phyloP scores from a whole-genome alignment of 192 early-diverging fungal genomes.

The Dispira parvispora region DNA sequence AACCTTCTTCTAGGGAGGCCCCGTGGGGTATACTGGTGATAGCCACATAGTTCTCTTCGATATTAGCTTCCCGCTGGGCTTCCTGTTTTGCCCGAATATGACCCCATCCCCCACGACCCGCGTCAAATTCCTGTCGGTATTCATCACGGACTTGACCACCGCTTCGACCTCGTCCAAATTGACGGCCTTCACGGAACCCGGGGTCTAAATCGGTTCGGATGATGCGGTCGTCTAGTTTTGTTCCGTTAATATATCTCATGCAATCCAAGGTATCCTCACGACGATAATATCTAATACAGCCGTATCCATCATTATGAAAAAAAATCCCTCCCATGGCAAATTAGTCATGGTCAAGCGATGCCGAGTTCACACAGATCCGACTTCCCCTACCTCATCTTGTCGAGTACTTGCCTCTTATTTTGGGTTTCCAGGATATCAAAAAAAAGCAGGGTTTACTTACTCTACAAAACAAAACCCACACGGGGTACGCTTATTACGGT shows the following conservation, averaged over 20 bases:
- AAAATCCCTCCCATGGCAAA: no score
- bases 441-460: conserved; percentile 27
- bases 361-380: no score
- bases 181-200: conserved; percentile 80
- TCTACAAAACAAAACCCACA: conserved; percentile 99
- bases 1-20: conserved; percentile 13
- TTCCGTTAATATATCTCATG: conserved; percentile 85
- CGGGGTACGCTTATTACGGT: conserved; percentile 81
- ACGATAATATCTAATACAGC: conserved; percentile 56
- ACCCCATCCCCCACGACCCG: conserved; percentile 91
- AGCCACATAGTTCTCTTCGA: conserved; percentile 55
- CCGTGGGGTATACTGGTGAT: conserved; percentile 37
- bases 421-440: no score
- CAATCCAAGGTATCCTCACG: conserved; percentile 81
- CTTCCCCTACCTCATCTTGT: no score
- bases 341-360: no score
- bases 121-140: conserved; percentile 87
- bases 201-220: conserved; percentile 93
- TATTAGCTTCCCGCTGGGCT: conserved; percentile 30
- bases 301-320: no score
- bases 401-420: no score
- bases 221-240: conserved; percentile 87
- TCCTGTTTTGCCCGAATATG: conserved; percentile 52
- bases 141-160: conserved; percentile 96
- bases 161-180: conserved; percentile 85